These are phyloP conservation scores for Solanum gracilifrons DNA, from an alignment of 257 asterid species.

Conservation along the genomic window DNA sequence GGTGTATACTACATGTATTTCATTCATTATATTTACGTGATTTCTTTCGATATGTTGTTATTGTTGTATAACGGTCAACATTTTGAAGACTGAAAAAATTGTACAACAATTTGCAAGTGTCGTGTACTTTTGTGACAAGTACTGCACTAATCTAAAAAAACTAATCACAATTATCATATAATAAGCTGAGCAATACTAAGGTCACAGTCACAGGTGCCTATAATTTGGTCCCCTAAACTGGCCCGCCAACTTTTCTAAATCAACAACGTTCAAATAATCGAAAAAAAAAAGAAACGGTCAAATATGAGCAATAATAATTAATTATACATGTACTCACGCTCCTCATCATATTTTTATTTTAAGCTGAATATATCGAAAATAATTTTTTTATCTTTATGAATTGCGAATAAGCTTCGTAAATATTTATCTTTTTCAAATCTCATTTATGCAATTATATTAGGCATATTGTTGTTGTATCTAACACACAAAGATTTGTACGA, in stretches of 20 bases:
- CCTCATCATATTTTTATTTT: not conserved
- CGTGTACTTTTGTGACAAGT: not conserved
- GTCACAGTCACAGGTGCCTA: not conserved
- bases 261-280: not conserved
- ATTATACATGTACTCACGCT: not conserved
- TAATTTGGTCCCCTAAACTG: not conserved
- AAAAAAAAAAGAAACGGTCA: not conserved
- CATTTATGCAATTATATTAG: not conserved
- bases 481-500: not conserved
- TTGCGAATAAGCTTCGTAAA: not conserved
- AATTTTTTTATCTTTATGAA: rapidly evolving
- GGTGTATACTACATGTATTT: not conserved
- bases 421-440: too few relatives aligned
- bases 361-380: too few relatives aligned
- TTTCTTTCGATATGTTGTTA: not conserved
- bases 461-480: too few relatives aligned
- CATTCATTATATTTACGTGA: too few relatives aligned
- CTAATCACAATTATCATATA: not conserved
- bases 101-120: not conserved
- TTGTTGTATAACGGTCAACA: not conserved
- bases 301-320: not conserved
- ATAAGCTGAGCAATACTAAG: not conserved
- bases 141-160: not conserved
- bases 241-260: not conserved
- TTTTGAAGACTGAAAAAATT: not conserved